Evolutionary conservation across 1,284 basidiomycete genomes (phyloP).

Genomic region (Ustilago shanxiensis): DNA sequence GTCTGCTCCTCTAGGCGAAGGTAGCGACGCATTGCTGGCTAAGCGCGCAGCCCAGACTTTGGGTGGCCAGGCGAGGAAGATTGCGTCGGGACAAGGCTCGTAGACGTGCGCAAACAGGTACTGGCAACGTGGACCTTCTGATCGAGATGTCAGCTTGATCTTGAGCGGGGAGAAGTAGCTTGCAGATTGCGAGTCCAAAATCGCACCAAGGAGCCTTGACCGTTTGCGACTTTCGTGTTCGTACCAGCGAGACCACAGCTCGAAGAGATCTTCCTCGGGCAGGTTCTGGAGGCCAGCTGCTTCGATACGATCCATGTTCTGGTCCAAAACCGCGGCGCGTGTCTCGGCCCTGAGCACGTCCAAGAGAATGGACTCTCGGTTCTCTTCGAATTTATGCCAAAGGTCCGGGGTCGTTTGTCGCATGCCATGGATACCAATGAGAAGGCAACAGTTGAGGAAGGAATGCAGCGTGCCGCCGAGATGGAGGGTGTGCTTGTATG

Average conservation of each 20-base stretch:
- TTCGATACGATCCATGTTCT: conserved; percentile 28
- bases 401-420: conserved; percentile 34
- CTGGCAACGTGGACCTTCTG: conserved; percentile 38
- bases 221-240: conserved; percentile 42
- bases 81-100: conserved; percentile 41
- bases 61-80: conserved; percentile 44
- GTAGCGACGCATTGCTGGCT: conserved; percentile 21
- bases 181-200: conserved; percentile 41
- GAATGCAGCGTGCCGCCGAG: conserved; percentile 24
- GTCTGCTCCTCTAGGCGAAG: conserved; percentile 23
- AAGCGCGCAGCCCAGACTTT: conserved; percentile 30
- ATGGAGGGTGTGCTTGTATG: conserved; percentile 38
- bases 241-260: conserved; percentile 35
- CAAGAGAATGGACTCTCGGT: conserved; percentile 31
- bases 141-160: conserved; percentile 19
- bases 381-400: conserved; percentile 28
- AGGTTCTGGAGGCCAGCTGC: conserved; percentile 5
- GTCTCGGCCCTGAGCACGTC: conserved; percentile 33
- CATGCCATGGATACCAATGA: conserved; percentile 26
- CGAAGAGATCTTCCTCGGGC: conserved; percentile 22
- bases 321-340: conserved; percentile 4
- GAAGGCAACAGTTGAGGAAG: conserved; percentile 36
- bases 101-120: conserved; percentile 37
- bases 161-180: conserved; percentile 38
- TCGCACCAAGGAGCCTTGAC: conserved; percentile 30